Evolutionary conservation across 441 rosid species (phyloP), one percentile per base, ranked within the genome.

Genomic region (Populus trichocarpa): DNA sequence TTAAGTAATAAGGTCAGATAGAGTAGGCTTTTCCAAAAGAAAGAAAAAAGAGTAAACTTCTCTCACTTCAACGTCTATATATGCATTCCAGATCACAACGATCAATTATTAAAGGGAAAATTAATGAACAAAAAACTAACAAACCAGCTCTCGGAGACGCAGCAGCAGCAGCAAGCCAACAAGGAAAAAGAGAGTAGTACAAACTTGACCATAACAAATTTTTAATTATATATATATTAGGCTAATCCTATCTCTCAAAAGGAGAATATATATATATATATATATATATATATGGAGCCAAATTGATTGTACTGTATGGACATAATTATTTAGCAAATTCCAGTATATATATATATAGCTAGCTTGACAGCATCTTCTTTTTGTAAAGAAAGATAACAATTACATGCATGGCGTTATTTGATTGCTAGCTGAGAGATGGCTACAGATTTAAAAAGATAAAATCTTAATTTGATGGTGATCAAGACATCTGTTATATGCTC

Each of bases 161-260:
- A 70, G 72, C 67, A 63, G n/a, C 0, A 70, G 72, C 67, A 63
- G n/a, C 3, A 69, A 70, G 78, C 20, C 20, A 13, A 14, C 57
- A 14, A 3, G 74, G 72, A 38, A 70, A 33, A 40, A 36, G 30
- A 68, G 70, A 75, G 76, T 18, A 1, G 88, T 75, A 82, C 86
- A 83, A 83, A 77, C 67, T 81, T 83, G 87, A 84, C 86, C 32
- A 78, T 36, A 67, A 7, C 59, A 70, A 53, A 73, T 12, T 11
- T 42, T 42, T 42, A 46, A 13, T 3, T 42, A 9, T 30, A 32
- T 32, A 32, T 57, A 32, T 32, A 32, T 57, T 32, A 59, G 73
- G 73, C 42, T 8, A 26, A 14, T 50, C 20, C 50, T 71, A 23
- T 50, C 63, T 66, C 46, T 50, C 23, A 30, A 71, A 46, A 72